These are phyloP conservation scores for Vanilla planifolia DNA, from an alignment of 106 monocot genomes.

Conservation along the genomic window DNA sequence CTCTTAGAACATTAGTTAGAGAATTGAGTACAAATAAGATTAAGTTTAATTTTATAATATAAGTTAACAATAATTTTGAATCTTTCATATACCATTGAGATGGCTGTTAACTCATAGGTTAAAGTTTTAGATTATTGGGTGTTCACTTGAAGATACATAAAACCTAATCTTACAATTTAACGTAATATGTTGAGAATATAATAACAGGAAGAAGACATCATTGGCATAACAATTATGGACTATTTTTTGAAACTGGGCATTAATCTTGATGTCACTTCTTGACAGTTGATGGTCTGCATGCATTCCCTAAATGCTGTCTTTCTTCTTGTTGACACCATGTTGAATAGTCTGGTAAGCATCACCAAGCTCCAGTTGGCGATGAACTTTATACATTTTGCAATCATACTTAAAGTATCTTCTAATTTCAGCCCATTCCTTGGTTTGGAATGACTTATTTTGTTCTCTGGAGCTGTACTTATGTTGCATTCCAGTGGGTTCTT, in stretches of 20 bases:
- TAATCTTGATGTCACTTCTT: neutral
- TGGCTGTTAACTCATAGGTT: no score
- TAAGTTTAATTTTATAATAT: neutral
- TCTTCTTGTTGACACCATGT: constrained; percentile 55
- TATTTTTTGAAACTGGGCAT: neutral
- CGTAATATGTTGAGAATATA: no score
- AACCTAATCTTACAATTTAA: no score
- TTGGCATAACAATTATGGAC: neutral
- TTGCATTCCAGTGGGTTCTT: constrained; percentile 80
- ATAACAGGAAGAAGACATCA: neutral
- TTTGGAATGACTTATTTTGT: constrained; percentile 91
- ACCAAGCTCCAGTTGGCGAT: no score
- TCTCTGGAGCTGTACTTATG: constrained; percentile 68
- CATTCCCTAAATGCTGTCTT: constrained; percentile 47
- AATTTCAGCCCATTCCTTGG: constrained; percentile 74
- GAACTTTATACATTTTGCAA: no score
- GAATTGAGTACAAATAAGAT: no score
- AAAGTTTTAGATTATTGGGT: no score
- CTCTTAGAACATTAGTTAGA: neutral
- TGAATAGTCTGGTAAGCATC: constrained; percentile 70
- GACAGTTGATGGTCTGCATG: constrained; percentile 39
- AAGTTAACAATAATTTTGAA: no score
- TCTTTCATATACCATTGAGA: no score
- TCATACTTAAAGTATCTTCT: no score
- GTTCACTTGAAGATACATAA: no score